Evolutionary conservation across 2,329 filamentous ascomycete genomes (phyloP).

Genomic region (Gnomoniopsis sp.): DNA sequence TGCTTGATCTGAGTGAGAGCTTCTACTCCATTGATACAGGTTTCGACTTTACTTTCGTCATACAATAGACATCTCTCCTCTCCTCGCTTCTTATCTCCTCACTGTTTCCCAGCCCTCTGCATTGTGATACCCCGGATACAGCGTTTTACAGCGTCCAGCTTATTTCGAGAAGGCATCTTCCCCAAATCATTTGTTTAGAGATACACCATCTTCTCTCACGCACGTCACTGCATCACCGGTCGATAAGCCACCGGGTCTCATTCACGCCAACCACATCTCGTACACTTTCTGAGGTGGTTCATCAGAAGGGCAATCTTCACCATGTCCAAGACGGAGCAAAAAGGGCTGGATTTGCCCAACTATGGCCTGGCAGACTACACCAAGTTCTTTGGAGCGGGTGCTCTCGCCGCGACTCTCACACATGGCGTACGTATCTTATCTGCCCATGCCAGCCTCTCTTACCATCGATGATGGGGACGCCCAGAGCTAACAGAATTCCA

Average conservation of each 20-base stretch:
- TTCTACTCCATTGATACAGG: too few relatives aligned
- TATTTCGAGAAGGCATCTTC: neutral
- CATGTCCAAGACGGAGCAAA: slow-evolving; percentile 19
- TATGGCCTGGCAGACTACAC: slow-evolving; percentile 43
- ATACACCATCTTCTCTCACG: too few relatives aligned
- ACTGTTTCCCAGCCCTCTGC: neutral
- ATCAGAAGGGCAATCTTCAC: neutral
- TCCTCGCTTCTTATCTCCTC: neutral
- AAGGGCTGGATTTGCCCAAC: slow-evolving; percentile 29
- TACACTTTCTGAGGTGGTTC: too few relatives aligned
- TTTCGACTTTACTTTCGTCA: neutral
- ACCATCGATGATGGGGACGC: neutral
- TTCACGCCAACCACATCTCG: neutral
- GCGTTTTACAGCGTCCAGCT: too few relatives aligned
- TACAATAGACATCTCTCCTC: neutral
- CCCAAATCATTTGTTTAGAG: too few relatives aligned
- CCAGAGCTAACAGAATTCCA: neutral
- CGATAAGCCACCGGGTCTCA: too few relatives aligned
- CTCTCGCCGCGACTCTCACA: slow-evolving; percentile 48
- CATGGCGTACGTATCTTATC: slow-evolving; percentile 40
- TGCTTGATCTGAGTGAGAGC: too few relatives aligned
- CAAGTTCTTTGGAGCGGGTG: slow-evolving; percentile 52
- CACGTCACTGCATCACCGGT: too few relatives aligned
- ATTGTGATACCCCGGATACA: neutral
- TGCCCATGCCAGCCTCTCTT: neutral